Evolutionary conservation across 306 rosid genomes (phyloP).

Genomic region (Rosa lucieae): DNA sequence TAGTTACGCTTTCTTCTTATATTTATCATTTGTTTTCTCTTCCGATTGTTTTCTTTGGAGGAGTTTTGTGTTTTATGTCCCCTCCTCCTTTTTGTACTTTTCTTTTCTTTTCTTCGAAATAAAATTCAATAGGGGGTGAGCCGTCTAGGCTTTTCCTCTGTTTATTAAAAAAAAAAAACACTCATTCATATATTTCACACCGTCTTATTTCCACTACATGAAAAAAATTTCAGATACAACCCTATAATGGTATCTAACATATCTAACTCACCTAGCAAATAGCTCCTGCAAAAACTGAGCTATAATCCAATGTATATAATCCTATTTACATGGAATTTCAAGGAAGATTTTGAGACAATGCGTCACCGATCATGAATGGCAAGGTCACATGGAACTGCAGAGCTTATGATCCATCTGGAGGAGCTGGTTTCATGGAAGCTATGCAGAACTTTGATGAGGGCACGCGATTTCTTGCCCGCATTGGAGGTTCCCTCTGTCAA

Average conservation of each 20-base stretch:
- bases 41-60: too few species aligned
- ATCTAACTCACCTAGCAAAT: slow-evolving; percentile 18
- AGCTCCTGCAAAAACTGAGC: slow-evolving; percentile 43
- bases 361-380: slow-evolving; percentile 40
- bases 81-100: too few species aligned
- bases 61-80: too few species aligned
- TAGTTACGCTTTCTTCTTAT: too few species aligned
- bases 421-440: slow-evolving; percentile 45
- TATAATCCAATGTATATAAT: background rate
- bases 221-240: slow-evolving; percentile 8
- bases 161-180: background rate
- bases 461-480: slow-evolving; percentile 64
- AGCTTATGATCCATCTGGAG: slow-evolving; percentile 31
- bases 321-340: slow-evolving; percentile 9
- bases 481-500: slow-evolving; percentile 51
- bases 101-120: too few species aligned
- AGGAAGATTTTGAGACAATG: background rate
- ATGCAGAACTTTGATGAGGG: slow-evolving; percentile 60
- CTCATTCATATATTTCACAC: background rate
- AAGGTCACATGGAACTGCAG: slow-evolving; percentile 33
- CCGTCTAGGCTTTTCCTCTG: too few species aligned
- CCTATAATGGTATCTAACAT: background rate
- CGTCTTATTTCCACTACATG: slow-evolving; percentile 14
- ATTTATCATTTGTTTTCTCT: too few species aligned
- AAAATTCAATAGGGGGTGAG: too few species aligned